Evolutionary conservation across 768 basidiomycete genomes (phyloP).

Genomic region (Lactarius psammicola): DNA sequence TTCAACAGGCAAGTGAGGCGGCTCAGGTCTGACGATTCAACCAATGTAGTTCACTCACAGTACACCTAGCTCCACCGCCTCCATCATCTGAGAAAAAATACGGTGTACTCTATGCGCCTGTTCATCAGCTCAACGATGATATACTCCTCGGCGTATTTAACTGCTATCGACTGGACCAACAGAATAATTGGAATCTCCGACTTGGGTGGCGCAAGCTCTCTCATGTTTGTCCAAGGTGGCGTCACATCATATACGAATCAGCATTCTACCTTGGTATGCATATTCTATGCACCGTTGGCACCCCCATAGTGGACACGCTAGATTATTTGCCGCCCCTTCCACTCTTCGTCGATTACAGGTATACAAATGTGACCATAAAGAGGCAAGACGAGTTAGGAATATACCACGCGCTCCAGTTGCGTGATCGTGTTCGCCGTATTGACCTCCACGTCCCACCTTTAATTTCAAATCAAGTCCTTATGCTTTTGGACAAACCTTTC

Average conservation of each 20-base stretch:
- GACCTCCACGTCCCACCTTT: neutral
- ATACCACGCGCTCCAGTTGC: neutral
- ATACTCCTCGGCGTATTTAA: neutral
- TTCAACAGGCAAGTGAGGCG: too few species aligned
- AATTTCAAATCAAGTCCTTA: neutral
- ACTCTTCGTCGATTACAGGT: neutral
- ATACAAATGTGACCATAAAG: too few species aligned
- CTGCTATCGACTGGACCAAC: neutral
- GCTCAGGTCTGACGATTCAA: too few species aligned
- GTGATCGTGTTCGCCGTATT: conserved; percentile 1
- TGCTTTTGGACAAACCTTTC: neutral
- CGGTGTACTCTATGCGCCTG: too few species aligned
- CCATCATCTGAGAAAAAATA: too few species aligned
- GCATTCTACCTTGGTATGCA: neutral
- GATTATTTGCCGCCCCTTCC: neutral
- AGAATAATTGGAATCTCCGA: neutral
- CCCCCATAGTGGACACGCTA: neutral
- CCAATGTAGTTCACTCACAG: too few species aligned
- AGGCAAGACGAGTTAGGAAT: neutral
- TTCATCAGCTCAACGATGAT: neutral
- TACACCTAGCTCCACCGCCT: too few species aligned
- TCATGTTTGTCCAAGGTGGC: neutral
- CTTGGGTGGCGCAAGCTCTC: neutral
- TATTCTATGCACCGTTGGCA: neutral
- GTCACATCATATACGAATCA: neutral